These are phyloP conservation scores for Aspergillus chevalieri DNA, from an alignment of 2,329 filamentous ascomycete genomes.

Conservation along the genomic window DNA sequence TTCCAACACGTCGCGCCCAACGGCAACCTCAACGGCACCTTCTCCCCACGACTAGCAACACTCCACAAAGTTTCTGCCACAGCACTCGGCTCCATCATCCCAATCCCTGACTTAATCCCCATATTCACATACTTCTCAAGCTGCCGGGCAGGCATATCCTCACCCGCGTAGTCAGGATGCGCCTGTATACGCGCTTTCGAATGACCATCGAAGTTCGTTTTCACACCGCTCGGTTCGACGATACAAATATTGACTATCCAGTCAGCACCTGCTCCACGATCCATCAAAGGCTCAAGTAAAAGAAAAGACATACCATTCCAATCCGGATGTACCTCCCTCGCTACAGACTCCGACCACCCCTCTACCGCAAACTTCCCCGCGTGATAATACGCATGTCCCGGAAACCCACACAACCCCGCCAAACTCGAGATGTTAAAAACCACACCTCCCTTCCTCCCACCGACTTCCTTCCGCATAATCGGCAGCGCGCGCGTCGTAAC, in stretches of 20 bases:
- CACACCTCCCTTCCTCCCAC: conserved; percentile 25
- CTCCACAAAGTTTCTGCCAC: conserved; percentile 34
- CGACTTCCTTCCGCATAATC: conserved; percentile 8
- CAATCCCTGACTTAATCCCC: conserved; percentile 7
- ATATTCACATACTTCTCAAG: conserved; percentile 15
- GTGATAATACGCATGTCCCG: conserved; percentile 14
- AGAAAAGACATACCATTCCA: conserved; percentile 13
- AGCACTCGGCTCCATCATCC: conserved; percentile 9
- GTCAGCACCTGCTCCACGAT: too few relatives aligned
- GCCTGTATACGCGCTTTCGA: conserved; percentile 12
- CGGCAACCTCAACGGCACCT: conserved; percentile 39
- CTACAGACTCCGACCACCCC: conserved; percentile 16
- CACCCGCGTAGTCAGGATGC: conserved; percentile 3
- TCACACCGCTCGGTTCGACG: conserved; percentile 38
- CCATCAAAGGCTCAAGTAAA: too few relatives aligned
- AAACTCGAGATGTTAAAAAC: conserved; percentile 17
- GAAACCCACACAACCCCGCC: conserved; percentile 14
- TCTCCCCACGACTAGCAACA: conserved; percentile 27
- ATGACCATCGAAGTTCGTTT: conserved; percentile 38
- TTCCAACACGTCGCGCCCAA: conserved; percentile 23
- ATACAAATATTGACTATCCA: conserved; percentile 33
- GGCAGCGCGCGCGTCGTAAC: conserved; percentile 35
- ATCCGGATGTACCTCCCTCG: conserved; percentile 12
- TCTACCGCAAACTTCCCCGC: conserved; percentile 18
- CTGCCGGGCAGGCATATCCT: conserved; percentile 11